Base-by-base conservation (phyloP, 768 basidiomycete genomes). In the Boletus rex-veris region DNA sequence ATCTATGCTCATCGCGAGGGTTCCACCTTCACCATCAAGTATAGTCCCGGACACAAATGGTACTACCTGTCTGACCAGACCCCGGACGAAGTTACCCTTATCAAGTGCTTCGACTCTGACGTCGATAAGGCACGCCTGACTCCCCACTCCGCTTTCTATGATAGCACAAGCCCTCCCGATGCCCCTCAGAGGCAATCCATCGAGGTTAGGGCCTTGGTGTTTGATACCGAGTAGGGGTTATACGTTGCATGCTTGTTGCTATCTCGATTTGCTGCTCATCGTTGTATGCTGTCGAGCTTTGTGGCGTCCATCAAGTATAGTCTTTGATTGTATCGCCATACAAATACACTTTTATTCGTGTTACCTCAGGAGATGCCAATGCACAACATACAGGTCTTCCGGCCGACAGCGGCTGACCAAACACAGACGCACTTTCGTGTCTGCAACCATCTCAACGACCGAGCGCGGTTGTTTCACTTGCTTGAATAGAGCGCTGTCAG, bases 381-480 rank as follows among this genome's bases (percentile, higher is more conserved):
- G 19, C 4, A 55, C 37, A 33, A 26, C n/a, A 30, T 48, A 38
- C 41, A 53, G 14, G 7, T 24, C 24, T 24, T 24, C 21, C 21
- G 3, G 21, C 78, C 1, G 92, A 93, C 46, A 92, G 82, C 41
- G 98, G 80, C 74, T 99, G 97, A 12, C 97, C 97, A 64, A 99
- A 98, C 41, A 99, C 88, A 70, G 98, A 99, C 1, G 97, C 97
- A 45, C 98, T 92, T 70, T 99, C 97, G 70, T 99, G 97, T 59
- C 95, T 96, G 62, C 12, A 18, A 14, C 15, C 45, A 19, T 39
- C 33, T 50, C 33, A 54, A 43, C 19, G 26, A 19, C 26, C 36
- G 26, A 18, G 21, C n/a, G 12, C n/a, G n/a, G 14, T 44, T 15
- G 28, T 15, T 46, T 47, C 16, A 72, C 84, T 61, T 57, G 94